These are phyloP conservation scores for Xylaria sp. DNA, from an alignment of 495 filamentous ascomycete genomes.

Conservation along the genomic window DNA sequence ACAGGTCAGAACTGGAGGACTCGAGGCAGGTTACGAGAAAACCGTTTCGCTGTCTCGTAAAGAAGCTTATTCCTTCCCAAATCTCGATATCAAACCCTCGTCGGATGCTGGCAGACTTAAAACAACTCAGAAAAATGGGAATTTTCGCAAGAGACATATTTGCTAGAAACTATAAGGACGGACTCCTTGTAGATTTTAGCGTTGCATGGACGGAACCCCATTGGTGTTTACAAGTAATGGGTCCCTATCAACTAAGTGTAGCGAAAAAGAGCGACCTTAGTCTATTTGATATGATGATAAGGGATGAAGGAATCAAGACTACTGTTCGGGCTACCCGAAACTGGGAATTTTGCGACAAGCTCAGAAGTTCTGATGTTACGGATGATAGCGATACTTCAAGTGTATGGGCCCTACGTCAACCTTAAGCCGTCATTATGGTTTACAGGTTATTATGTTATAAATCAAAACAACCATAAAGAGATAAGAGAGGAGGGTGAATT, in stretches of 20 bases:
- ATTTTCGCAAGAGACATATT: constrained; percentile 29
- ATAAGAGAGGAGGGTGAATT: too few species aligned
- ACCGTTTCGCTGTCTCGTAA: constrained; percentile 32
- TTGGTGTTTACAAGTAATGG: neutral
- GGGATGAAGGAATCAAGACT: neutral
- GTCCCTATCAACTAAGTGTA: neutral
- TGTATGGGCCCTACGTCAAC: neutral
- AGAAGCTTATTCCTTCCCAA: constrained; percentile 22
- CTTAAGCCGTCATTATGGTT: neutral
- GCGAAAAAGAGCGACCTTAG: neutral
- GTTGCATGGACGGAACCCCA: constrained; percentile 25
- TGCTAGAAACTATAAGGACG: constrained; percentile 27
- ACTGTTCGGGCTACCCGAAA: constrained; percentile 2
- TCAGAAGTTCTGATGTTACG: neutral
- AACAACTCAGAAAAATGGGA: constrained; percentile 27
- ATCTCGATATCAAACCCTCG: constrained; percentile 3
- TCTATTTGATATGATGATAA: neutral
- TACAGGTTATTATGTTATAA: too few species aligned
- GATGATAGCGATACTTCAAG: neutral
- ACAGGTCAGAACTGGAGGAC: constrained; percentile 15
- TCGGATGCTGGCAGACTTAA: constrained; percentile 23
- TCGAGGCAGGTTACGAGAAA: constrained; percentile 1
- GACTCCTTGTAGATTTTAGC: constrained; percentile 33
- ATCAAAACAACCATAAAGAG: too few species aligned
- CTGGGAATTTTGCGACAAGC: neutral